phyloP scores from a whole-genome alignment of 176 grass and related monocot genomes.

The Otatea glauca region DNA sequence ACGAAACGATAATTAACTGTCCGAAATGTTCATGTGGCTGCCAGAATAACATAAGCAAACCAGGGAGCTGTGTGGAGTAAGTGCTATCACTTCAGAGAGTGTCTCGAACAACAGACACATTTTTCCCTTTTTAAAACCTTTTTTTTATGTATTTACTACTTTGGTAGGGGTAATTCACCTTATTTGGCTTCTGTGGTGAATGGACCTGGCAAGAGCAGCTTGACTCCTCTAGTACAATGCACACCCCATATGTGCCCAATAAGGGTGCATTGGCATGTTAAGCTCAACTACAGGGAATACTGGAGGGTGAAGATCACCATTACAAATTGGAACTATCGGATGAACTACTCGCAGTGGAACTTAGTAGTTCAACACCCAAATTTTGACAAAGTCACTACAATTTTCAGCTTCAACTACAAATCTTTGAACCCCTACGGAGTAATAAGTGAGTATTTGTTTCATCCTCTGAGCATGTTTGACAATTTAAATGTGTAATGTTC shows the following conservation, averaged over 20 bases:
- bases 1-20: slow-evolving; percentile 70
- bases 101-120: neutral
- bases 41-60: slow-evolving; percentile 65
- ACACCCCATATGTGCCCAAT: slow-evolving; percentile 82
- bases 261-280: slow-evolving; percentile 85
- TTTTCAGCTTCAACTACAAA: slow-evolving; percentile 82
- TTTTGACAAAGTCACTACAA: slow-evolving; percentile 65
- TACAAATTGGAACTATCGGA: slow-evolving; percentile 80
- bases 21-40: slow-evolving; percentile 77
- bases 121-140: neutral
- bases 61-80: slow-evolving; percentile 85
- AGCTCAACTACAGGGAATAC: slow-evolving; percentile 74
- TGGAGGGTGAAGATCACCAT: slow-evolving; percentile 72
- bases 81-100: slow-evolving; percentile 27
- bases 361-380: slow-evolving; percentile 72
- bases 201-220: slow-evolving; percentile 51
- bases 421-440: slow-evolving; percentile 58
- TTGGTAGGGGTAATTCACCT: slow-evolving; percentile 61
- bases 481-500: neutral
- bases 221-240: slow-evolving; percentile 65
- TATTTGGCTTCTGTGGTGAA: slow-evolving; percentile 64
- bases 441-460: slow-evolving; percentile 64
- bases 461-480: neutral
- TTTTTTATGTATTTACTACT: slow-evolving; percentile 17
- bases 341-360: slow-evolving; percentile 86